Evolutionary conservation across 208 protist species (phyloP), one percentile per base, ranked within the genome.

Genomic region (Leptomonas seymouri): DNA sequence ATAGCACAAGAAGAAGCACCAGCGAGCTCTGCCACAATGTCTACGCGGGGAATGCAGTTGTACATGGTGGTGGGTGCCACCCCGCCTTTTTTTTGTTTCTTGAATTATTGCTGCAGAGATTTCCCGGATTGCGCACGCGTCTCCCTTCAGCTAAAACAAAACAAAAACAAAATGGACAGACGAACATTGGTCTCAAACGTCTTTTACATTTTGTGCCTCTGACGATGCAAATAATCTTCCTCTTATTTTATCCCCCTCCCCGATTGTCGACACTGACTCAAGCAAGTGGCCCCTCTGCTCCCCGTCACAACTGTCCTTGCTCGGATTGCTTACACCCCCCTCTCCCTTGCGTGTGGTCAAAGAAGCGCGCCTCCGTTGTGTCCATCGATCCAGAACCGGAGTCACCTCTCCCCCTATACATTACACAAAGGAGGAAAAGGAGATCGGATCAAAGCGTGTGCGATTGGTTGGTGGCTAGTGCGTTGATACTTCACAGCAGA

Each of bases 391-490:
- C 9, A 39, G 34, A 39, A 39, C 34, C 34, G 34, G 7, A 39
- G 34, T 39, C 34, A 39, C 9, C 34, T 39, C 34, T 39, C 7
- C 34, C 7, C 34, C 7, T 9, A 39, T 9, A 39, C 34, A 48
- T 14, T 44, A 7, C 14, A 44, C 58, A 20, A 4, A 50, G 50
- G 18, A 65, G 46, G 28, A 39, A 65, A 54, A 65, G 4, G n/a
- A 54, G 59, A 3, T 0, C 7, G 34, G 9, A 39, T 39, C 9
- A 9, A 1, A n/a, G 6, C 36, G 20, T 23, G 25, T 30, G 20
- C 15, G 25, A 6, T n/a, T 12, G 49, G 7, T 6, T 3, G 23
- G 51, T 18, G 21, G 15, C 27, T 57, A 41, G 51, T 28, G 28
- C 3, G n/a, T 54, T 20, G 5, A 14, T 14, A 54, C 49, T 54